Evolutionary conservation across 2,329 filamentous ascomycete genomes (phyloP).

Genomic region (Zasmidium citrigriseum): DNA sequence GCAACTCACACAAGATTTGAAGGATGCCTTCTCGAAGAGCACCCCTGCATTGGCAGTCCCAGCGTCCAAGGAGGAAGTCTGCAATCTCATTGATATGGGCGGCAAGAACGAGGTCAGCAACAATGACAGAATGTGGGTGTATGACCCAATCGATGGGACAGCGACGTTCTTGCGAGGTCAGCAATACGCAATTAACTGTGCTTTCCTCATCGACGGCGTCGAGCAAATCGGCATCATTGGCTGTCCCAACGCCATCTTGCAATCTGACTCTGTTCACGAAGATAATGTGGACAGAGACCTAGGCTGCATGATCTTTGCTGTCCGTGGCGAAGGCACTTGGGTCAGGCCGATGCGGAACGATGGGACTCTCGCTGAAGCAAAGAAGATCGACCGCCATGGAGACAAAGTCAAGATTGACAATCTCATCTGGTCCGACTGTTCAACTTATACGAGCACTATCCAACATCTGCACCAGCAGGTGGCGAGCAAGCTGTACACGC

Average conservation of each 20-base stretch:
- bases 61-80: constrained; percentile 55
- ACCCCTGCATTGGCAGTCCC: constrained; percentile 39
- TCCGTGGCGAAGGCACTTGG: constrained; percentile 48
- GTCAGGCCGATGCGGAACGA: constrained; percentile 31
- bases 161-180: constrained; percentile 61
- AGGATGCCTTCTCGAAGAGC: constrained; percentile 29
- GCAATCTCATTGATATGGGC: constrained; percentile 63
- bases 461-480: constrained; percentile 42
- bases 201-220: constrained; percentile 58
- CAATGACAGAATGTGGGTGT: constrained; percentile 57
- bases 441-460: constrained; percentile 41
- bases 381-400: constrained; percentile 22
- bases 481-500: constrained; percentile 39
- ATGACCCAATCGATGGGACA: constrained; percentile 67
- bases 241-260: constrained; percentile 60
- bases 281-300: constrained; percentile 49
- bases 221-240: constrained; percentile 62
- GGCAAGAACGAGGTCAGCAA: constrained; percentile 42
- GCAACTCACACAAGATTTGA: constrained; percentile 49
- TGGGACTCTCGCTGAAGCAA: constrained; percentile 17
- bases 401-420: constrained; percentile 31
- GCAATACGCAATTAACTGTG: constrained; percentile 65
- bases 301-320: constrained; percentile 48
- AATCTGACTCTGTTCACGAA: constrained; percentile 46
- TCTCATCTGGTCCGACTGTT: constrained; percentile 50